phyloP scores from a whole-genome alignment of 2,329 filamentous ascomycete species.

The Claviceps pazoutovae region DNA sequence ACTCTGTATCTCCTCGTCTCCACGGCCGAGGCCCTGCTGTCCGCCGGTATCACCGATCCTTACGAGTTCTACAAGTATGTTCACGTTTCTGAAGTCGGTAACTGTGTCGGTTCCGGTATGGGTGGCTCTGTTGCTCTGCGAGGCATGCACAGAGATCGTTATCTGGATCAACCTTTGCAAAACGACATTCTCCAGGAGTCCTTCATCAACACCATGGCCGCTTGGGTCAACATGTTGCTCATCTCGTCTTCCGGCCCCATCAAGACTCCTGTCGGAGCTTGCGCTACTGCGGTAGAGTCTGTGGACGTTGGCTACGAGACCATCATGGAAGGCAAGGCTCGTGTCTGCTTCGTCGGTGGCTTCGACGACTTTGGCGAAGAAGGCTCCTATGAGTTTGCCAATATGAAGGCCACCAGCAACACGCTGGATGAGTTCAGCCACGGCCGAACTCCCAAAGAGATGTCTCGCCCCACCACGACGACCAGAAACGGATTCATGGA shows the following conservation, averaged over 20 bases:
- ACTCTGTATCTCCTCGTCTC: constrained; percentile 91
- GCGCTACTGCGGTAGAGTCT: constrained; percentile 92
- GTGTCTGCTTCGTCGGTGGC: constrained; percentile 92
- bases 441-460: constrained; percentile 87
- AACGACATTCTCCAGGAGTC: constrained; percentile 99
- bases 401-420: constrained; percentile 99
- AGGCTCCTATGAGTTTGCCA: constrained; percentile 98
- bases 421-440: constrained; percentile 92
- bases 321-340: constrained; percentile 95
- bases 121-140: constrained; percentile 84
- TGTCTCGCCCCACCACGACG: constrained; percentile 95
- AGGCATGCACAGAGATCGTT: constrained; percentile 97
- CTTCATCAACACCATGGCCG: constrained; percentile 99
- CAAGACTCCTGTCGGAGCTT: constrained; percentile 96
- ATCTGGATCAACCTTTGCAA: constrained; percentile 90
- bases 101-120: constrained; percentile 97
- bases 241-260: constrained; percentile 94
- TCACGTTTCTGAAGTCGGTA: constrained; percentile 92
- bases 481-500: constrained; percentile 99
- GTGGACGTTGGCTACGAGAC: constrained; percentile 97
- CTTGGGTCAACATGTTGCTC: constrained; percentile 98
- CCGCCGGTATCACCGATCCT: constrained; percentile 91
- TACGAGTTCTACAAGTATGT: constrained; percentile 99
- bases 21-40: constrained; percentile 79
- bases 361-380: constrained; percentile 99